Evolutionary conservation across 768 basidiomycete genomes (phyloP).

Genomic region (Mycena pura): DNA sequence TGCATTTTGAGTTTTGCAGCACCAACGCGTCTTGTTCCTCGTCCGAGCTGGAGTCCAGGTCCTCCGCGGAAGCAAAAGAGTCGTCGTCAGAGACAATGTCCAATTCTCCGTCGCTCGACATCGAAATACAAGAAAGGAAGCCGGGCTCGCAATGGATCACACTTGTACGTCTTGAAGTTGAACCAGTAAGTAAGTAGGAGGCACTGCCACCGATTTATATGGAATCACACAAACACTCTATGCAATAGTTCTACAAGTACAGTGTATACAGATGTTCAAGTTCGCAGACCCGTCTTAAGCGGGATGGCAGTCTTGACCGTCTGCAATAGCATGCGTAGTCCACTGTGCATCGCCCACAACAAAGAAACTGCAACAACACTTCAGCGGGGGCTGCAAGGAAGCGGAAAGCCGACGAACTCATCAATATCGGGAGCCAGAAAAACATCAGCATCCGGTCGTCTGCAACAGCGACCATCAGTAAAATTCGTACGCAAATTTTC

Average conservation of each 20-base stretch:
- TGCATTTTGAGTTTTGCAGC: too few relatives aligned
- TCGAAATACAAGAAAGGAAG: too few relatives aligned
- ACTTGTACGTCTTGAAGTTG: too few relatives aligned
- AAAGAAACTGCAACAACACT: constrained; percentile 55
- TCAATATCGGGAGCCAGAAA: constrained; percentile 87
- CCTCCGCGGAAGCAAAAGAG: too few relatives aligned
- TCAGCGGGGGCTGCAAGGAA: neutral
- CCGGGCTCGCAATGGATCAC: too few relatives aligned
- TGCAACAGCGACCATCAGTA: constrained; percentile 37
- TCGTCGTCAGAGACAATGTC: too few relatives aligned
- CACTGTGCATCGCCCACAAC: constrained; percentile 64
- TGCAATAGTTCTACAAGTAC: constrained; percentile 14
- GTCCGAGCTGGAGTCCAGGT: too few relatives aligned
- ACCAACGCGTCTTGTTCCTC: too few relatives aligned
- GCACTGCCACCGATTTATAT: too few relatives aligned
- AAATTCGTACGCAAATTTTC: neutral
- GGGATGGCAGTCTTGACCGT: constrained; percentile 56
- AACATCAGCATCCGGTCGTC: constrained; percentile 85
- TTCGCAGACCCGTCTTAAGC: constrained; percentile 48
- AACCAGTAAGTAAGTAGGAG: too few relatives aligned
- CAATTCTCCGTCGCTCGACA: too few relatives aligned
- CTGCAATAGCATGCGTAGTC: constrained; percentile 58
- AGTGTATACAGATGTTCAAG: constrained; percentile 25
- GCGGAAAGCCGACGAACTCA: constrained; percentile 58
- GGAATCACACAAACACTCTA: neutral